Evolutionary conservation across 2,329 filamentous ascomycete species (phyloP), one percentile per base, ranked within the genome.

Genomic region (Ascochyta koolunga): DNA sequence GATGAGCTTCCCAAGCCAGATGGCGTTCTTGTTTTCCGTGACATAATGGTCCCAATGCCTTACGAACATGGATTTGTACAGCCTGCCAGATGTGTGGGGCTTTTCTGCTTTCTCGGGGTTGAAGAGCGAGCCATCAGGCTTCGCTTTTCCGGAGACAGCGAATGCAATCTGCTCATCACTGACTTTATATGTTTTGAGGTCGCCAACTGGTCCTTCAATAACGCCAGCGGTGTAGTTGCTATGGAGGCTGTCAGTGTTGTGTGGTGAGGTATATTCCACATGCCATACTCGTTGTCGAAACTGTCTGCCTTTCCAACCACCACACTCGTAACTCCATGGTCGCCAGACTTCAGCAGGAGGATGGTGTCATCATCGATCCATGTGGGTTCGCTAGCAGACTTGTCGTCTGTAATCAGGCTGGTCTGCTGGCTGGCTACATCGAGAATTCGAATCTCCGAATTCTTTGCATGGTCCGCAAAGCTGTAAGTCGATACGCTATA

Each of bases 21-120:
- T 81, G 2, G 88, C 83, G 65, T 87, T 88, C 57, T 83, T 85
- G 65, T 90, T 87, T 39, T 86, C 82, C 0, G 83, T 86, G 22
- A 86, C 79, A 76, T 88, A 96, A n/a, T 82, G 75, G 70, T 96
- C 90, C 91, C 91, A 96, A 67, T 96, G 90, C 13, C 91, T 84
- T 24, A 90, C 89, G 66, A 90, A 95, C 22, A 93, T 83, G 41
- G 83, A 85, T 18, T 85, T 85, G 73, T 95, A 95, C 19, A 91
- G 82, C 64, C 84, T 87, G 24, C 85, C 91, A 3, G 85, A 83
- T 18, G 87, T 87, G 21, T 80, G 76, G 2, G 83, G 78, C 67
- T 86, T 85, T 58, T 83, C 77, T 32, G 83, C 85, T 13, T 81
- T 79, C 32, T 86, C 80, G 11, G 85, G 79, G 69, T 89, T 89